Conservation (phyloP, 176 grass and related monocot species). For the Luzula sylvatica region DNA sequence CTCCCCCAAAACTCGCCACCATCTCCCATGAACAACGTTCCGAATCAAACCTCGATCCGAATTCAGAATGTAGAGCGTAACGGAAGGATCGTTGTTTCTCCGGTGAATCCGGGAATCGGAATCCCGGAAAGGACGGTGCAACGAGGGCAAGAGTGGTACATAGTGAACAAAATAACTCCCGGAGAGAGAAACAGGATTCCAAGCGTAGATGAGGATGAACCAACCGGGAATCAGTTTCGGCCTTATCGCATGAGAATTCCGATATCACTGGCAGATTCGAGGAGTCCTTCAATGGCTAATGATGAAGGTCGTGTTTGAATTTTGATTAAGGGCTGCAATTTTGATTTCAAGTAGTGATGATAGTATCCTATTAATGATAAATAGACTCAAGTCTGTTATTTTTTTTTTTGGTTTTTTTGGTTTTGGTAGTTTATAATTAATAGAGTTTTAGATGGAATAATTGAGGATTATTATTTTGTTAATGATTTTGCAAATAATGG, state of each 20-base stretch:
- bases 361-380: too few species aligned
- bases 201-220: slow-evolving; percentile 8
- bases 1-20: neutral
- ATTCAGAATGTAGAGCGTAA: neutral
- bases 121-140: neutral
- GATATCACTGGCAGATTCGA: slow-evolving; percentile 14
- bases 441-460: too few species aligned
- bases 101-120: too few species aligned
- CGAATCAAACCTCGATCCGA: slow-evolving; percentile 7
- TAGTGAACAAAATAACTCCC: slow-evolving; percentile 20
- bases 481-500: too few species aligned
- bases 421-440: too few species aligned
- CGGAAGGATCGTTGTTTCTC: too few species aligned
- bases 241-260: slow-evolving; percentile 17
- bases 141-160: slow-evolving; percentile 13
- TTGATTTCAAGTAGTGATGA: too few species aligned
- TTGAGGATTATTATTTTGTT: too few species aligned
- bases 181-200: slow-evolving; percentile 15
- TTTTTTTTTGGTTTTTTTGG: too few species aligned
- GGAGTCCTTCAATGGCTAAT: neutral
- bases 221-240: slow-evolving; percentile 5
- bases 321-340: too few species aligned
- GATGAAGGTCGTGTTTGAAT: too few species aligned
- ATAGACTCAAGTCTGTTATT: too few species aligned
- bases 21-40: neutral